Percentiles rank a stretch among this genome's conserved stretches.
Evolutionary conservation across 306 rosid genomes (phyloP).

Genomic region (Vicia villosa): DNA sequence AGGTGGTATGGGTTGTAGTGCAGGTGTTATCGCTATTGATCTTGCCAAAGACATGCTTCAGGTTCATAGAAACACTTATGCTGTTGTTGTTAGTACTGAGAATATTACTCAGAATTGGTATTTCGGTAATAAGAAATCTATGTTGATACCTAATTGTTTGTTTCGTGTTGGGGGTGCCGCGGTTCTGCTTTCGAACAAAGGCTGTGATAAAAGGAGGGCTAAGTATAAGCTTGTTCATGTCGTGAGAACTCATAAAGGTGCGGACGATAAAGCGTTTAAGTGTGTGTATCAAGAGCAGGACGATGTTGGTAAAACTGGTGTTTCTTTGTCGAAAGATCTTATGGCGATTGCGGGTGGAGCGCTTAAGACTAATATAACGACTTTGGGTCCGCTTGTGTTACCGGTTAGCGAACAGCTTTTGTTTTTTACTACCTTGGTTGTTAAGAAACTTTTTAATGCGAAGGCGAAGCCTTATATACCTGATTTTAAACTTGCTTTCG

Average conservation of each 20-base stretch:
- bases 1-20: slow-evolving; percentile 89
- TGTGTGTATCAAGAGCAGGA: slow-evolving; percentile 66
- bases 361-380: slow-evolving; percentile 60
- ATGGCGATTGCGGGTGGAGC: slow-evolving; percentile 75
- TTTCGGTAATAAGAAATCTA: slow-evolving; percentile 65
- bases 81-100: slow-evolving; percentile 78
- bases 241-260: slow-evolving; percentile 67
- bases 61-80: slow-evolving; percentile 59
- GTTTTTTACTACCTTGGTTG: slow-evolving; percentile 47
- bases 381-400: slow-evolving; percentile 61
- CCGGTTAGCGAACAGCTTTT: slow-evolving; percentile 67
- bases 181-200: slow-evolving; percentile 56
- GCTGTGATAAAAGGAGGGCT: slow-evolving; percentile 39
- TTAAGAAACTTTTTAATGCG: slow-evolving; percentile 45
- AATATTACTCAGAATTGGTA: slow-evolving; percentile 78
- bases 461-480: slow-evolving; percentile 59
- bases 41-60: slow-evolving; percentile 70
- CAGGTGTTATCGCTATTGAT: slow-evolving; percentile 71
- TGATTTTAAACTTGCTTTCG: slow-evolving; percentile 67
- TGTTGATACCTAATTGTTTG: slow-evolving; percentile 73
- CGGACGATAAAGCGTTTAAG: slow-evolving; percentile 58
- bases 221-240: slow-evolving; percentile 66
- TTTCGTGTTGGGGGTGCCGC: slow-evolving; percentile 69
- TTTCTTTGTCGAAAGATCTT: slow-evolving; percentile 60
- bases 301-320: slow-evolving; percentile 59